These are phyloP conservation scores for Solanum etuberosum DNA, from an alignment of 257 asterid species.

Conservation along the genomic window DNA sequence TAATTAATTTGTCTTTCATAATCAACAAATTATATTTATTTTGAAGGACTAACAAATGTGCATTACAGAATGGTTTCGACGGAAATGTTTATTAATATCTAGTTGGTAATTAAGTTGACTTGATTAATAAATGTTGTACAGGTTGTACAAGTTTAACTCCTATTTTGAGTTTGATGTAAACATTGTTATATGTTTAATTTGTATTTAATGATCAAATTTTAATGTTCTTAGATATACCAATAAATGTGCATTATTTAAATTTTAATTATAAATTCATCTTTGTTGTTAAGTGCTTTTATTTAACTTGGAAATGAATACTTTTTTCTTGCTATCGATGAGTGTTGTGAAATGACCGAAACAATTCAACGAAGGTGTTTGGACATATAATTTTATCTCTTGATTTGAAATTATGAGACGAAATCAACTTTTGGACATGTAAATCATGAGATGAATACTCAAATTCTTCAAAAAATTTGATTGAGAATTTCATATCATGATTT, in stretches of 20 bases:
- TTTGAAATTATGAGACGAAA: not conserved
- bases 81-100: not conserved
- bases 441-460: not conserved
- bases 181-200: not conserved
- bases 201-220: not conserved
- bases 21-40: not conserved
- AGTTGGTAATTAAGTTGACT: not conserved
- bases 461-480: too few relatives aligned
- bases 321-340: not conserved
- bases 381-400: too few relatives aligned
- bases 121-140: not conserved
- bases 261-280: too few relatives aligned
- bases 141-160: not conserved
- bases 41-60: not conserved
- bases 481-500: not conserved
- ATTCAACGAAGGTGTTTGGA: not conserved
- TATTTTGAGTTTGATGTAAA: not conserved
- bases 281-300: not conserved
- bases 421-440: not conserved
- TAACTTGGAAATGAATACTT: not conserved
- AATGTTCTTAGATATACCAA: not conserved
- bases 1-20: not conserved
- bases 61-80: not conserved
- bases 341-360: not conserved
- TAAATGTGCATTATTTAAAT: not conserved